Conservation (phyloP, 176 grass and related monocot genomes). For the Elymus sibiricus region DNA sequence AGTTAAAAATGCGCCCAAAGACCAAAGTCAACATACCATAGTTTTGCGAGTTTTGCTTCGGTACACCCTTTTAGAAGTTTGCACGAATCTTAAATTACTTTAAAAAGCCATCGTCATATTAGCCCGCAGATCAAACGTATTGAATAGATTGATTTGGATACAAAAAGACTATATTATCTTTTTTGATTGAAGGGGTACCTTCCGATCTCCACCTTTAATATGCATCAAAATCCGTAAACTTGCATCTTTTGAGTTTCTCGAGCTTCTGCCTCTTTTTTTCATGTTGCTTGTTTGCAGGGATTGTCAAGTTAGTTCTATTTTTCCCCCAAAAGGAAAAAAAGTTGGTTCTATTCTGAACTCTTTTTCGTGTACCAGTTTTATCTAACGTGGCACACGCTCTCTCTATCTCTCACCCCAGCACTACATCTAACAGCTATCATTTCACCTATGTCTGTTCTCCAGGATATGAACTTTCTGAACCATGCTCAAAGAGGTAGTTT, state of each 20-base stretch:
- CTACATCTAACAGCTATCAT: neutral
- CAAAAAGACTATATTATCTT: too few relatives aligned
- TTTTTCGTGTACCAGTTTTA: neutral
- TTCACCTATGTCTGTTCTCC: neutral
- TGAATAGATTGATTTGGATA: too few relatives aligned
- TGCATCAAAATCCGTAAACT: neutral
- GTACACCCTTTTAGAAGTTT: too few relatives aligned
- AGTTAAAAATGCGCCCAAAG: neutral
- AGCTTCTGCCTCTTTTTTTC: neutral
- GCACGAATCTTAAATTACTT: too few relatives aligned
- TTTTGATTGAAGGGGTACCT: too few relatives aligned
- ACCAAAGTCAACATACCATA: too few relatives aligned
- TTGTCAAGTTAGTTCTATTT: neutral
- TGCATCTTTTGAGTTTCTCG: neutral
- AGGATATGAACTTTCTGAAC: neutral
- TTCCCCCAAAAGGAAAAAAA: too few relatives aligned
- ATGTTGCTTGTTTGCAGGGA: neutral
- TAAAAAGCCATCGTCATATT: too few relatives aligned
- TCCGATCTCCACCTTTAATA: too few relatives aligned
- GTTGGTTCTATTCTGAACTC: neutral
- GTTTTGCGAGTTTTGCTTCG: too few relatives aligned
- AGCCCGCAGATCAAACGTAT: too few relatives aligned
- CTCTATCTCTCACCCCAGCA: neutral
- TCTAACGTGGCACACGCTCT: neutral
- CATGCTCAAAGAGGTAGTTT: neutral